Base-by-base conservation (phyloP, 768 basidiomycete species). In the Boletus coccyginus region DNA sequence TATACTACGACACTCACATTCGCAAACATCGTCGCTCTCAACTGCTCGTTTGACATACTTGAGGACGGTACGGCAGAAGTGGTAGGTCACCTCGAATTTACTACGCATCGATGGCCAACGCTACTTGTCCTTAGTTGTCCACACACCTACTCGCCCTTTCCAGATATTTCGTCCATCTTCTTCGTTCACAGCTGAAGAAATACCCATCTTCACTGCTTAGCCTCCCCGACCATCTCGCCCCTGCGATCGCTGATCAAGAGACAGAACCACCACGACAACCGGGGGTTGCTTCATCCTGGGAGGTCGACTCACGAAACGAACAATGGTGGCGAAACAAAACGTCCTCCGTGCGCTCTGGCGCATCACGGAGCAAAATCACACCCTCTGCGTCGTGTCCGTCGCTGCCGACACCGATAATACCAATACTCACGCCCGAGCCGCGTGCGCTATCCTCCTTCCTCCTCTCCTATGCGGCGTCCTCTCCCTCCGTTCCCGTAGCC, bases 1-100 rank as follows among this genome's bases (percentile, higher is more conserved):
- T 98, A 94, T 74, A 97, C 94, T 3, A 98, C 96, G 0, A 83
- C 92, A 1, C 79, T 92, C 56, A 85, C 87, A 57, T 83, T 85
- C 62, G 81, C 87, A 13, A 93, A 85, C 65, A 79, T 95, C 41
- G 74, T 93, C 46, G 86, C 90, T 1, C 81, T 87, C 13, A 82
- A 85, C 45, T 87, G 86, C 59, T 87, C 90, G 0, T 88, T 94
- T 67, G 92, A 94, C 65, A 70, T 93, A 70, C 77, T 97, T 5
- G 77, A 81, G 56, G 78, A 88, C 32, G 86, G 87, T 5, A 83
- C 82, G 16, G 81, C 89, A 0, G 75, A 84, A 62, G 64, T 76
- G 61, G 90, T 75, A 49, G 9, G 51, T 55, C 17, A 13, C 24
- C 46, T 60, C 31, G 47, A 19, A 39, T n/a, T 14, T 19, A n/a